Base-by-base conservation (phyloP, 1,139 yeast species). In the Zygotorulaspora mrakii region DNA sequence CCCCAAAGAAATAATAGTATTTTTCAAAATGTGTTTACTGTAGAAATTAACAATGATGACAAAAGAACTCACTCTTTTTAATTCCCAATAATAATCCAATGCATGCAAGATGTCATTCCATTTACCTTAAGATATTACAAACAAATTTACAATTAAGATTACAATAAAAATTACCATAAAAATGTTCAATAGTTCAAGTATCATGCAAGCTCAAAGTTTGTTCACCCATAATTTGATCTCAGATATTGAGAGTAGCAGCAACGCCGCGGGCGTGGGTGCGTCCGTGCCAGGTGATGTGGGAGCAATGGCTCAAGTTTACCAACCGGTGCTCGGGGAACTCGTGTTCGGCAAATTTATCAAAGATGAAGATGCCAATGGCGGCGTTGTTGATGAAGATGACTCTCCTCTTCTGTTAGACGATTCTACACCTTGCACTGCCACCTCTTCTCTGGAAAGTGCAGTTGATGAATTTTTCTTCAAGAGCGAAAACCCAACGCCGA, bases 401-500 rank as follows among this genome's bases (percentile, higher is more conserved):
- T 32, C 21, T 12, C 22, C 28, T 24, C 30, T 32, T 23, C 11
- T 23, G 10, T n/a, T 24, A 13, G 40, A 33, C 29, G 20, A 25
- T n/a, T 13, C 27, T 10, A 21, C 26, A 18, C 25, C 32, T 7
- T 24, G 11, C n/a, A 22, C 26, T 22, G 55, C 57, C 20, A 59
- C 66, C 29, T 49, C 60, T 24, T 53, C 77, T 36, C 76, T 79
- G 17, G 18, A 11, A 10, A 28, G 12, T 14, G 20, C 31, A 3
- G 69, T 80, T 45, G 82, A 79, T 47, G 77, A 83, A 10, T 77
- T 80, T 36, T 79, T 81, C 54, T 67, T 70, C 47, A 67, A 73
- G 33, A 64, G 72, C 48, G 51, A 67, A 16, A 70, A 68, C 42
- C 69, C 74, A 33, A 71, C 82, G 55, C 86, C 88, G 56, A 76